Conservation (phyloP, 345 rosid species). For the Rhizophora mangle region DNA sequence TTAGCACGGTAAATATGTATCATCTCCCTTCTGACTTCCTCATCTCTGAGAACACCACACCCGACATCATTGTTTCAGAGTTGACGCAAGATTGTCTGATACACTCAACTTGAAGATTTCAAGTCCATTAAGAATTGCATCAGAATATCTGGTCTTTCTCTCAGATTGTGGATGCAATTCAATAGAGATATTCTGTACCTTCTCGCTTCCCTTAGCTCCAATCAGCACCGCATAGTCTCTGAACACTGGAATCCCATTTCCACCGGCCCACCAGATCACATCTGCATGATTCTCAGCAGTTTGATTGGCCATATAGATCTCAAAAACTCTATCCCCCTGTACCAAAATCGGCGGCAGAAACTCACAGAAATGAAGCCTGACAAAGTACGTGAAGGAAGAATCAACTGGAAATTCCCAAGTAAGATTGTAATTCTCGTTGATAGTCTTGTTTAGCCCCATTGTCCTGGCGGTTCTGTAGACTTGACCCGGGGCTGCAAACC, state of each 20-base stretch:
- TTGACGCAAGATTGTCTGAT: too few relatives aligned
- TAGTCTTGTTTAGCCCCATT: slow-evolving; percentile 7
- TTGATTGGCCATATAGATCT: slow-evolving; percentile 4
- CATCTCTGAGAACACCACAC: too few relatives aligned
- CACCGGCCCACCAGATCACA: not conserved
- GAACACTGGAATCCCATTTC: slow-evolving; percentile 8
- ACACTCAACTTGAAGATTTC: too few relatives aligned
- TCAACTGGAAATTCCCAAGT: slow-evolving; percentile 37
- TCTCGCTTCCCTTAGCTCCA: too few relatives aligned
- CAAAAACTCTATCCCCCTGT: slow-evolving; percentile 13
- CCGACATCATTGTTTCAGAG: too few relatives aligned
- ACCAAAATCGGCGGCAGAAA: not conserved
- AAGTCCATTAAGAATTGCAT: too few relatives aligned
- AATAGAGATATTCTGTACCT: too few relatives aligned
- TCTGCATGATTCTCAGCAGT: not conserved
- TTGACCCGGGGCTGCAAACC: slow-evolving; percentile 15
- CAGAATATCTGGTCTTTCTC: too few relatives aligned
- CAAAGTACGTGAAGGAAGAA: slow-evolving; percentile 18
- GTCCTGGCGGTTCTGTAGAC: slow-evolving; percentile 10
- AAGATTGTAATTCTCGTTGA: slow-evolving; percentile 17
- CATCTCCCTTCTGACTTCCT: too few relatives aligned
- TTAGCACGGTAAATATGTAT: too few relatives aligned
- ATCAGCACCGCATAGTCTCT: too few relatives aligned
- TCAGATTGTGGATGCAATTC: too few relatives aligned
- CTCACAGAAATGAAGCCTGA: slow-evolving; percentile 41